Evolutionary conservation across 176 grass and related monocot genomes (phyloP).

Genomic region (Carex cristatella): DNA sequence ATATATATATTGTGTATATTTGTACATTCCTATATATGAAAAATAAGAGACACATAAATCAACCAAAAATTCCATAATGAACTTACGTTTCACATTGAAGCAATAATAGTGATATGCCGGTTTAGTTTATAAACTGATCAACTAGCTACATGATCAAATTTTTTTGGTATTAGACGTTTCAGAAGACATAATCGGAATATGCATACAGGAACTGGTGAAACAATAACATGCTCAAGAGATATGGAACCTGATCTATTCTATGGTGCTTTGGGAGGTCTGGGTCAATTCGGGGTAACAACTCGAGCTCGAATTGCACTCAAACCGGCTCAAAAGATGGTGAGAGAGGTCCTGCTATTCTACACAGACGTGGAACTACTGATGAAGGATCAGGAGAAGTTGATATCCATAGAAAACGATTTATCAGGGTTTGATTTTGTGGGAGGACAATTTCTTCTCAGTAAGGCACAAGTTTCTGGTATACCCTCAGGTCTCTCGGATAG

Average conservation of each 20-base stretch:
- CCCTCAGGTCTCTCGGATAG: constrained; percentile 26
- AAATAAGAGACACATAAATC: not conserved
- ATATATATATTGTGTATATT: not conserved
- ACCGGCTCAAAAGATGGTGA: constrained; percentile 6
- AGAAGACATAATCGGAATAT: not conserved
- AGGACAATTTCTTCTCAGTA: constrained; percentile 30
- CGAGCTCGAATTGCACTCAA: constrained; percentile 40
- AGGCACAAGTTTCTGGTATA: constrained; percentile 9
- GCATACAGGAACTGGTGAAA: constrained; percentile 48
- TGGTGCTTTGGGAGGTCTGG: constrained; percentile 37
- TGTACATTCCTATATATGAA: not conserved
- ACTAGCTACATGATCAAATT: too few species aligned
- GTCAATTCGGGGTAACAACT: constrained; percentile 59
- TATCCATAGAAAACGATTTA: not conserved
- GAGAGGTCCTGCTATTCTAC: constrained; percentile 48
- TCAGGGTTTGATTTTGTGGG: constrained; percentile 41
- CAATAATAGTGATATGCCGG: not conserved
- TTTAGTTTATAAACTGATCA: too few species aligned
- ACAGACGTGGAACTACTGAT: constrained; percentile 23
- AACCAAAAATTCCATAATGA: not conserved
- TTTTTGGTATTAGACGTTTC: not conserved
- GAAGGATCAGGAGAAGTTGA: constrained; percentile 42
- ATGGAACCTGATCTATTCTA: constrained; percentile 49
- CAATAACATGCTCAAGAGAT: constrained; percentile 37
- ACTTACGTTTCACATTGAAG: not conserved